Conservation (phyloP, 108 stramenopile species). For the Cyclostephanos invisitatus region DNA sequence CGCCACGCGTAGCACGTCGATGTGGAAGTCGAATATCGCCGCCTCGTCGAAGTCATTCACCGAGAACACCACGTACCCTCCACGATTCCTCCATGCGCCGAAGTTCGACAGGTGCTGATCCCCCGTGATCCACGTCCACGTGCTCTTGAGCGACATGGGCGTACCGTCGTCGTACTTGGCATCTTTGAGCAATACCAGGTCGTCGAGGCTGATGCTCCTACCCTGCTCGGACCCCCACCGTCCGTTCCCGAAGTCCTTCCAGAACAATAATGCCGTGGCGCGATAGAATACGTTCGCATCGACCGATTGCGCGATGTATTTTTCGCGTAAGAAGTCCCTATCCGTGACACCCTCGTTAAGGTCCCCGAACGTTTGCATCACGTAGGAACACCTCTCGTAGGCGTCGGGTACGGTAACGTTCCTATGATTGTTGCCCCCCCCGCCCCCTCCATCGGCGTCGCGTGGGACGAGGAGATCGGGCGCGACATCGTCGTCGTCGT, state of each 20-base stretch:
- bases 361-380: slow-evolving; percentile 36
- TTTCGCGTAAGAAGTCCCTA: slow-evolving; percentile 27
- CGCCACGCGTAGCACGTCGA: slow-evolving; percentile 63
- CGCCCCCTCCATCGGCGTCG: neutral
- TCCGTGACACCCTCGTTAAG: slow-evolving; percentile 23
- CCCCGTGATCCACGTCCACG: slow-evolving; percentile 72
- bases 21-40: slow-evolving; percentile 69
- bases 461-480: slow-evolving; percentile 9
- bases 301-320: slow-evolving; percentile 43
- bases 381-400: slow-evolving; percentile 45
- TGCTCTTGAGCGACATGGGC: slow-evolving; percentile 38
- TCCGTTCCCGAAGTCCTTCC: slow-evolving; percentile 55
- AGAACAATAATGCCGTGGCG: slow-evolving; percentile 58
- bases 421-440: neutral
- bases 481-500: slow-evolving; percentile 8
- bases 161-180: slow-evolving; percentile 45
- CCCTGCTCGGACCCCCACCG: slow-evolving; percentile 35
- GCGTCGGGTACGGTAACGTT: slow-evolving; percentile 24
- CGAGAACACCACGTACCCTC: slow-evolving; percentile 60
- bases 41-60: slow-evolving; percentile 78
- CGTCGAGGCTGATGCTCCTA: slow-evolving; percentile 31
- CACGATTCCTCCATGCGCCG: slow-evolving; percentile 61
- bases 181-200: slow-evolving; percentile 27
- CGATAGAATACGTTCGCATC: slow-evolving; percentile 65
- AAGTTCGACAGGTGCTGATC: slow-evolving; percentile 75